Percentiles rank a stretch among this genome's conserved stretches.
These are phyloP conservation scores for Psilocybe sp. DNA, from an alignment of 768 basidiomycete species.

Conservation along the genomic window DNA sequence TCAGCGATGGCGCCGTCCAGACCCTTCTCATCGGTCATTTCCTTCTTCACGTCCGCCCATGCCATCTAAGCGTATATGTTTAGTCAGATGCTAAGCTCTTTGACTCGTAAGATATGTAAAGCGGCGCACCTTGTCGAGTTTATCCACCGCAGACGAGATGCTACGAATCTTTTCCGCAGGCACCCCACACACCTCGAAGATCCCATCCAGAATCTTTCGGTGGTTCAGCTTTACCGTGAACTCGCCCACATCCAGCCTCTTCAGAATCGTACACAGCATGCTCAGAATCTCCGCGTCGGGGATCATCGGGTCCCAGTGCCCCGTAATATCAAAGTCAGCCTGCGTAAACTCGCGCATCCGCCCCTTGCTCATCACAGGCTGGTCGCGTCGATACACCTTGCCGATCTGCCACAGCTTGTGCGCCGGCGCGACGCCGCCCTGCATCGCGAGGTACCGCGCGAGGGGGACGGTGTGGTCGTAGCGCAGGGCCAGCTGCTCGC, in stretches of 20 bases:
- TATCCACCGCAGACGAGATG: slow-evolving; percentile 97
- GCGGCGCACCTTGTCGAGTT: slow-evolving; percentile 83
- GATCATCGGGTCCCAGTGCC: slow-evolving; percentile 94
- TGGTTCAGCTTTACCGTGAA: slow-evolving; percentile 98
- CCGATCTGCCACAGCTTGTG: slow-evolving; percentile 96
- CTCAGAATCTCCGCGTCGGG: slow-evolving; percentile 91
- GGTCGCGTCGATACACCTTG: slow-evolving; percentile 97
- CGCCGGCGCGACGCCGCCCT: slow-evolving; percentile 69
- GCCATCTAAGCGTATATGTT: slow-evolving; percentile 49
- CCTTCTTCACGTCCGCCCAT: slow-evolving; percentile 90
- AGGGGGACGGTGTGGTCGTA: slow-evolving; percentile 98
- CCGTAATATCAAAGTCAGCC: slow-evolving; percentile 95
- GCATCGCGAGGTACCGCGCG: slow-evolving; percentile 94
- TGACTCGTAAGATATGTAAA: neutral
- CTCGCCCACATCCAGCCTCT: slow-evolving; percentile 85
- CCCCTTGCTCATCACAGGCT: slow-evolving; percentile 96
- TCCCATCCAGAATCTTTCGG: slow-evolving; percentile 94
- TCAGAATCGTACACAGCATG: slow-evolving; percentile 76
- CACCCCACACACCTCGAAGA: slow-evolving; percentile 96
- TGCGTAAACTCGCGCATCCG: slow-evolving; percentile 13
- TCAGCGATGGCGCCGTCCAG: slow-evolving; percentile 79
- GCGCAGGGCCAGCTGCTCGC: slow-evolving; percentile 89
- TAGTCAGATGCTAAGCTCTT: neutral
- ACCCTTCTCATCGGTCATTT: slow-evolving; percentile 97
- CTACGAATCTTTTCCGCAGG: slow-evolving; percentile 83